These are phyloP conservation scores for Raffaelea albimanens DNA, from an alignment of 2,329 filamentous ascomycete genomes.

Conservation along the genomic window DNA sequence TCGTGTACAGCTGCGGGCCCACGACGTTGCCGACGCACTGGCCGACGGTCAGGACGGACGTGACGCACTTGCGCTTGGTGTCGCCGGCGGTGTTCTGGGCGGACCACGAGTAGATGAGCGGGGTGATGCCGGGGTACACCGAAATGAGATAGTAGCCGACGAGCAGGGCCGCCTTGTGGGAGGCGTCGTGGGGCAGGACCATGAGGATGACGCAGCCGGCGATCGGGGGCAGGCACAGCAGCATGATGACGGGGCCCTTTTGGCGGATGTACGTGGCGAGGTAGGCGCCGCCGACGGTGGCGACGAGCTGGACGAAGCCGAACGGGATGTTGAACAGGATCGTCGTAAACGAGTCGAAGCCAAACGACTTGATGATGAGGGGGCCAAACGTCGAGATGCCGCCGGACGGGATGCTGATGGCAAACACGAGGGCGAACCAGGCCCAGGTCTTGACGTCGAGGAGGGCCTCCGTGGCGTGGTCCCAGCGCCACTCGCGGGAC, in stretches of 20 bases:
- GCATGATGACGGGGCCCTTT: slow-evolving; percentile 38
- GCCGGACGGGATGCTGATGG: slow-evolving; percentile 45
- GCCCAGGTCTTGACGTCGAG: slow-evolving; percentile 52
- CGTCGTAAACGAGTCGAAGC: slow-evolving; percentile 38
- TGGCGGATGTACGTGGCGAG: slow-evolving; percentile 42
- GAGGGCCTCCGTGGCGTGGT: slow-evolving; percentile 43
- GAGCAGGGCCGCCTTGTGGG: slow-evolving; percentile 20
- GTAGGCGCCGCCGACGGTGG: slow-evolving; percentile 45
- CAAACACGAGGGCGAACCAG: slow-evolving; percentile 44
- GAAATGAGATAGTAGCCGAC: slow-evolving; percentile 12
- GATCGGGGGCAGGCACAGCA: slow-evolving; percentile 19
- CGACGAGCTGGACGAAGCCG: slow-evolving; percentile 44
- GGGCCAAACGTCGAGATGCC: slow-evolving; percentile 44
- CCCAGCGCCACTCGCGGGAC: slow-evolving; percentile 40
- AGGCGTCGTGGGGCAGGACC: slow-evolving; percentile 13
- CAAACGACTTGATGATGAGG: slow-evolving; percentile 41
- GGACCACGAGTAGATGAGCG: slow-evolving; percentile 52
- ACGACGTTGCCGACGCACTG: slow-evolving; percentile 55
- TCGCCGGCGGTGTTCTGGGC: slow-evolving; percentile 58
- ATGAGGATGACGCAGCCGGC: slow-evolving; percentile 19
- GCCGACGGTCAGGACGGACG: slow-evolving; percentile 54
- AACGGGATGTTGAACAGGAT: slow-evolving; percentile 47
- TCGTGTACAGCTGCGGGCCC: slow-evolving; percentile 52
- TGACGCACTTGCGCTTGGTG: slow-evolving; percentile 62
- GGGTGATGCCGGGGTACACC: slow-evolving; percentile 28